Conservation (phyloP, 1,139 yeast species). For the Pichia sp. region DNA sequence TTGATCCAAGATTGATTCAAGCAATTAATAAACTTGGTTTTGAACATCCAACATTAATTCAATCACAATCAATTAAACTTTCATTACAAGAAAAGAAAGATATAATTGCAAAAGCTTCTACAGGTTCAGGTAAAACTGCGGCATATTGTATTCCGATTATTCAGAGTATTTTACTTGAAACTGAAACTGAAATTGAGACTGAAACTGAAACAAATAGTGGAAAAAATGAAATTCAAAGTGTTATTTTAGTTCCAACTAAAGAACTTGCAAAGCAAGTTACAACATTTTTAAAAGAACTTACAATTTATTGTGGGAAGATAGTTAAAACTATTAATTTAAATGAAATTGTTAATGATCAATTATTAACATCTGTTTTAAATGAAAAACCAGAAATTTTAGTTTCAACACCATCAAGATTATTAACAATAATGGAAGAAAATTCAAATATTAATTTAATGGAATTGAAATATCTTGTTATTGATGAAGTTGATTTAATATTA, state of each 20-base stretch:
- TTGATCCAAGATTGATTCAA: slow-evolving; percentile 78
- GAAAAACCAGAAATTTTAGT: slow-evolving; percentile 77
- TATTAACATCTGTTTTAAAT: slow-evolving; percentile 60
- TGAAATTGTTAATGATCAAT: slow-evolving; percentile 59
- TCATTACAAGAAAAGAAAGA: slow-evolving; percentile 86
- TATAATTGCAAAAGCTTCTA: slow-evolving; percentile 74
- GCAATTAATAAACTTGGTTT: slow-evolving; percentile 81
- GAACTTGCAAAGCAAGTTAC: slow-evolving; percentile 89
- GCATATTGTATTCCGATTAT: slow-evolving; percentile 87
- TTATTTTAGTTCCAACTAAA: slow-evolving; percentile 92
- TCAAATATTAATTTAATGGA: slow-evolving; percentile 43
- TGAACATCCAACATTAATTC: slow-evolving; percentile 82
- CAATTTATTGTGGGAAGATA: slow-evolving; percentile 63
- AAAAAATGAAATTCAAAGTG: slow-evolving; percentile 62
- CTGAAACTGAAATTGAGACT: slow-evolving; percentile 1
- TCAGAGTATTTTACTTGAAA: slow-evolving; percentile 64
- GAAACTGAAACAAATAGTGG: not conserved
- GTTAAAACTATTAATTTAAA: slow-evolving; percentile 70
- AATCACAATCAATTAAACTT: slow-evolving; percentile 85
- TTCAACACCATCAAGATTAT: slow-evolving; percentile 80
- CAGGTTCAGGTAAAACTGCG: slow-evolving; percentile 84
- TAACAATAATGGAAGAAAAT: slow-evolving; percentile 50
- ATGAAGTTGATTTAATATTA: slow-evolving; percentile 89
- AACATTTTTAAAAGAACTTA: slow-evolving; percentile 60
- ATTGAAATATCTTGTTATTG: slow-evolving; percentile 73